A percentile compares a stretch with the other conserved stretches of the same genome.
phyloP scores from a whole-genome alignment of 306 rosid species.

The Lathyrus sativus region DNA sequence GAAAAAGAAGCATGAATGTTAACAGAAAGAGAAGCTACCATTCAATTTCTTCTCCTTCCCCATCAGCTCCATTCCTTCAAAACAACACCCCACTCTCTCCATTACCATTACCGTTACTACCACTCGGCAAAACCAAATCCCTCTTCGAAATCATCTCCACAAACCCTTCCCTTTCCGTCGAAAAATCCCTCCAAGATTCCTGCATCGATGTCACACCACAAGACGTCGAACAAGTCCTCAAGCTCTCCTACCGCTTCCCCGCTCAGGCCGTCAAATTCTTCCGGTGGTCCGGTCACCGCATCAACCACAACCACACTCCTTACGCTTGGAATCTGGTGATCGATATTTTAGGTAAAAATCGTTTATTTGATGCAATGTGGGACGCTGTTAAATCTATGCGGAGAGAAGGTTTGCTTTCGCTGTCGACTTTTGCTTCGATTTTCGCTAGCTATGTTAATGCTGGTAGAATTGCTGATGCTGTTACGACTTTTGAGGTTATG shows the following conservation, averaged over 20 bases:
- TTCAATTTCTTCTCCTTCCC: constrained; percentile 7
- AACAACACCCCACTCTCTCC: neutral
- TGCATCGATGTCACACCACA: constrained; percentile 41
- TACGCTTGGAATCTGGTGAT: constrained; percentile 71
- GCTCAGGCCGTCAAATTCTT: constrained; percentile 64
- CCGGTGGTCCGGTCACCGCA: constrained; percentile 65
- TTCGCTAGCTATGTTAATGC: constrained; percentile 60
- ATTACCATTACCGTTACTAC: neutral
- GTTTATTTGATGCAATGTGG: constrained; percentile 69
- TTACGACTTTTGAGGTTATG: constrained; percentile 58
- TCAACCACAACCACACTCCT: constrained; percentile 60
- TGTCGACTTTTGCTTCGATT: constrained; percentile 69
- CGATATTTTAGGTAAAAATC: constrained; percentile 61
- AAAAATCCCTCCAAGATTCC: constrained; percentile 41
- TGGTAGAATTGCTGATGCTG: constrained; percentile 44
- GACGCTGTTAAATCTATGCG: constrained; percentile 66
- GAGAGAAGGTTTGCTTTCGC: constrained; percentile 43
- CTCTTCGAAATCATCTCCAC: constrained; percentile 58
- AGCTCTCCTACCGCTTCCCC: constrained; percentile 63
- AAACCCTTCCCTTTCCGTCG: constrained; percentile 45
- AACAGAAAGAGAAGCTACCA: constrained; percentile 8
- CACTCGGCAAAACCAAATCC: constrained; percentile 30
- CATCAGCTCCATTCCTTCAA: neutral
- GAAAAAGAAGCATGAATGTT: neutral
- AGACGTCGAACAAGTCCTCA: constrained; percentile 65